Base-by-base conservation (phyloP, 2,329 filamentous ascomycete species). In the Ophiocordyceps sinensis region DNA sequence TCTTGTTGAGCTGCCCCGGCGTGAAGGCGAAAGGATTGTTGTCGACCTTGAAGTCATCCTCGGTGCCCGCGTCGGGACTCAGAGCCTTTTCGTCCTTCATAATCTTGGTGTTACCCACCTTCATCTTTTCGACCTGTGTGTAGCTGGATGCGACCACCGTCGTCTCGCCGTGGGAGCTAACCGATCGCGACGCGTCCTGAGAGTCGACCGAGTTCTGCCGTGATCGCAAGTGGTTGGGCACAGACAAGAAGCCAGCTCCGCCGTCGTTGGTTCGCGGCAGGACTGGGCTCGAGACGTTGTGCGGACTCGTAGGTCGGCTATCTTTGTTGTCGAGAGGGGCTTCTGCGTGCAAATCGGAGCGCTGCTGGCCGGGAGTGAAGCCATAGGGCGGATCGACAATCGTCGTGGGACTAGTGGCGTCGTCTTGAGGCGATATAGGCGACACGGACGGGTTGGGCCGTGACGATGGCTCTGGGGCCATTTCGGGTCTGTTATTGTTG, bases 1-100 rank as follows among this genome's bases (percentile, higher is more conserved):
- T 73, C 60, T 94, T 94, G 52, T 79, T 81, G 47, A 95, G 68
- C 54, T 93, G 80, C 13, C 88, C 87, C 3, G 83, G 83, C 2
- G 79, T 77, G 56, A 86, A 94, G 14, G 85, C 87, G 53, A 94
- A 94, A 0, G 82, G 81, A 56, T 91, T 94, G 56, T 86, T 69
- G 6, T 80, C 71, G 11, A 89, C 78, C 13, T 75, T 52, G 51
- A 93, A 94, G 46, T 89, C 84, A 15, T 64, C 68, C 56, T 88
- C 83, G 40, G 79, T 83, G 7, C 84, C 83, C 31, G 76, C 71
- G 54, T 93, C 85, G 0, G 86, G 83, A 39, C 70, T 76, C 45
- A 94, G 63, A 0, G 85, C 85, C 46, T 80, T 73, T 36, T 74
- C 63, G 43, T 84, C 78, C 42, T 71, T 75, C 51, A 79, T 72